Evolutionary conservation across 1,284 basidiomycete genomes (phyloP).

Genomic region (Nidula niveotomentosa): DNA sequence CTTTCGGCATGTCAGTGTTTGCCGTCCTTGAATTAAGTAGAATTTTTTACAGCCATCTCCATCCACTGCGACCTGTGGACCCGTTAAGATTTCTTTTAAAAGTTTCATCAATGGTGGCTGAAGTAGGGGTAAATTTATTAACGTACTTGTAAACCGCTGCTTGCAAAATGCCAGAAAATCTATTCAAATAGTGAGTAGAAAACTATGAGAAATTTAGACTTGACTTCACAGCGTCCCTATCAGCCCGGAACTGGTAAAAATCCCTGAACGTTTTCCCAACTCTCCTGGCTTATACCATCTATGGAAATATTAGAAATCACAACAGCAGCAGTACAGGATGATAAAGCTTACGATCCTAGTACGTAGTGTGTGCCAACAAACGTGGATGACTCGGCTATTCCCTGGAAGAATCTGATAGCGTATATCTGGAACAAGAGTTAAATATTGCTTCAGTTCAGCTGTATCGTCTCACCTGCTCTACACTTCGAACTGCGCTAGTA

Average conservation of each 20-base stretch:
- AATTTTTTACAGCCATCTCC: constrained; percentile 64
- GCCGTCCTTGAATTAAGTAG: neutral
- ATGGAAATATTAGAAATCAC: neutral
- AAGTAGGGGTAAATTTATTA: neutral
- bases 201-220: neutral
- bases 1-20: constrained; percentile 22
- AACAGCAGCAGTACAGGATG: too few species aligned
- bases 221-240: constrained; percentile 56
- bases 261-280: constrained; percentile 69
- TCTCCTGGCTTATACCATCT: constrained; percentile 73
- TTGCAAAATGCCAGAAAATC: constrained; percentile 74
- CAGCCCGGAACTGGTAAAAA: constrained; percentile 70
- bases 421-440: constrained; percentile 46
- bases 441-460: neutral
- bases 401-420: constrained; percentile 75
- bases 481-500: constrained; percentile 54
- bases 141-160: constrained; percentile 58
- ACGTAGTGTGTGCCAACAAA: constrained; percentile 78
- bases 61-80: constrained; percentile 56
- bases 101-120: neutral
- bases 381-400: constrained; percentile 70
- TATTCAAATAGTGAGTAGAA: constrained; percentile 16
- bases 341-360: constrained; percentile 54
- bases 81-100: constrained; percentile 56
- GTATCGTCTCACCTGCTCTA: constrained; percentile 45